Conservation (phyloP, 345 rosid genomes). For the Rhizophora apiculata region DNA sequence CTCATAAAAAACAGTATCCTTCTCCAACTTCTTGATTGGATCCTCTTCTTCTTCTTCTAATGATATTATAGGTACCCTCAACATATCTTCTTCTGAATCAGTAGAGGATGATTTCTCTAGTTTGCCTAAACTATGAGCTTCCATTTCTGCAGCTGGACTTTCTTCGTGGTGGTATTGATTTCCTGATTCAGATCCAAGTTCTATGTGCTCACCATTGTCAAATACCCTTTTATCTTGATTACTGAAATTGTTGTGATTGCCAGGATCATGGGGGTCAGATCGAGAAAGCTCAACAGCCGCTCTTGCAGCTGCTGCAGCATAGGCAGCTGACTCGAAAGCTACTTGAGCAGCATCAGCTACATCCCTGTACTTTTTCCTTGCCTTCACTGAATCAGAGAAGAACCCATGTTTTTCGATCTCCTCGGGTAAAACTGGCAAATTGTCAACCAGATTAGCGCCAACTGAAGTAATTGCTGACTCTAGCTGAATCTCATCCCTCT, state of each 20-base stretch:
- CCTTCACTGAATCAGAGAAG: constrained; percentile 31
- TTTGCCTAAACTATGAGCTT: constrained; percentile 25
- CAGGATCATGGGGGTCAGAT: constrained; percentile 43
- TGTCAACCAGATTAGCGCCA: constrained; percentile 8
- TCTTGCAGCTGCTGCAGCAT: constrained; percentile 88
- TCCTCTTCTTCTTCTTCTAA: constrained; percentile 39
- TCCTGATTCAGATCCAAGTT: constrained; percentile 18
- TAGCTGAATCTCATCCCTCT: constrained; percentile 2
- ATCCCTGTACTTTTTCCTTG: constrained; percentile 59
- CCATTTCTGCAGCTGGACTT: constrained; percentile 16
- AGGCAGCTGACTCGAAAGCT: constrained; percentile 79
- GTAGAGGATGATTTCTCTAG: constrained; percentile 25
- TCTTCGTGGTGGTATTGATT: constrained; percentile 11
- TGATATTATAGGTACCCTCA: constrained; percentile 27
- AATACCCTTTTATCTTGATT: constrained; percentile 8
- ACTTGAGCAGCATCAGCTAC: constrained; percentile 96
- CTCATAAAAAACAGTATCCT: constrained; percentile 52
- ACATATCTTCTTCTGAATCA: constrained; percentile 38
- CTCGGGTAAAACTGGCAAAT: constrained; percentile 7
- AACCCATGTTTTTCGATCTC: constrained; percentile 19
- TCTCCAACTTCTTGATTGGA: constrained; percentile 50
- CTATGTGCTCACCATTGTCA: not conserved
- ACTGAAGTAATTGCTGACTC: constrained; percentile 15
- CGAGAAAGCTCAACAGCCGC: constrained; percentile 93
- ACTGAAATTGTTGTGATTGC: constrained; percentile 26